Base-by-base conservation (phyloP, 441 rosid genomes). In the Gossypium lobatum region DNA sequence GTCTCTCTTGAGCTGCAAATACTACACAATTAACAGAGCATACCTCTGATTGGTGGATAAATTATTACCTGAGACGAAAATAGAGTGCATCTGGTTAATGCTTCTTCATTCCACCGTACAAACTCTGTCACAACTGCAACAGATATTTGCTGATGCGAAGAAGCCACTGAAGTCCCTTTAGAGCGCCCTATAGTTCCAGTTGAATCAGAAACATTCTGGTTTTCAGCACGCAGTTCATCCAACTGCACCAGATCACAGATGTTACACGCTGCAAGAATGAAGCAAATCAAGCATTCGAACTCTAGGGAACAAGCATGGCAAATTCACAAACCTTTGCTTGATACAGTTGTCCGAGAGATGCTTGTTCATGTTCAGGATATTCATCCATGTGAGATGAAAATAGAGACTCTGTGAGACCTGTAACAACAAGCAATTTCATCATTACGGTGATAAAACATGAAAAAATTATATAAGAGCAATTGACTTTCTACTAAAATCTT, bases 71-170 rank as follows among this genome's bases (percentile, higher is more conserved):
- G 96, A 82, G 97, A 91, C 58, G 98, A 93, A 73, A 96, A 90
- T 71, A 91, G 80, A 61, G 89, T 82, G 91, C 97, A 91, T 93
- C 99, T 88, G 75, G 98, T 82, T 79, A 91, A 86, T 75, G 99
- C 93, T 87, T 96, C 99, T 83, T 96, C 99, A 82, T 91, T 96
- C 99, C 99, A 96, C 58, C 93, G 90, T 74, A 90, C 96, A 86
- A 96, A 92, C 85, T 93, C 99, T 16, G 97, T 93, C 80, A 92
- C 97, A 78, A 89, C 97, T 8, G 98, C 91, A 73, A 96, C 98
- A 81, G 99, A 90, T 85, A 96, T 91, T 85, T 93, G 97, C 82
- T 90, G 97, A 72, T 84, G 93, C 16, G 95, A 87, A 81, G 97
- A 86, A 75, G 96, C 78, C 70, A 92, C 84, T 50, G 98, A 83